Evolutionary conservation across 176 grass and related monocot species (phyloP).

Genomic region (Oryza australiensis): DNA sequence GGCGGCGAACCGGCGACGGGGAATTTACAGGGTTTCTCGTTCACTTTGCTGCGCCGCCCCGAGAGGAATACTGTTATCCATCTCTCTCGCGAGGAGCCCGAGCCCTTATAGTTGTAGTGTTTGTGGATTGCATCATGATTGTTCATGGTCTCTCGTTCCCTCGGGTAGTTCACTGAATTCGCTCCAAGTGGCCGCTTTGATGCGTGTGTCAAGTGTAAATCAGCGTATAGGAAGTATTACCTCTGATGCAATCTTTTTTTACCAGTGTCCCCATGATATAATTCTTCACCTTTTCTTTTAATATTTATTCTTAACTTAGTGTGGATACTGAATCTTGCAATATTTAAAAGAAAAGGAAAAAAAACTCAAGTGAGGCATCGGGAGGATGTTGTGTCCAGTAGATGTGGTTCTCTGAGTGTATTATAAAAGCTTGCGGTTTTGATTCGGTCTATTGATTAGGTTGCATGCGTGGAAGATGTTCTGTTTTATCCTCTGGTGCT

Average conservation of each 20-base stretch:
- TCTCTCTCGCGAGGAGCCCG: not conserved
- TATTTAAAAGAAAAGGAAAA: not conserved
- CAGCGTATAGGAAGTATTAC: not conserved
- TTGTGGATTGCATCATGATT: not conserved
- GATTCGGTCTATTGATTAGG: not conserved
- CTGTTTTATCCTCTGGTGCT: not conserved
- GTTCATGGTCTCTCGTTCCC: not conserved
- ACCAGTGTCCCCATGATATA: not conserved
- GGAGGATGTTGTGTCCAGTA: not conserved
- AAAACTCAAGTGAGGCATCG: not conserved
- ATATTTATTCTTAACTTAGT: not conserved
- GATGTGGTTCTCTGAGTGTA: not conserved
- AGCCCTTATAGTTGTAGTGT: not conserved
- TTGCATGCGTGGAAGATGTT: not conserved
- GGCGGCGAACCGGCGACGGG: too few species aligned
- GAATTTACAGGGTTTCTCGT: too few species aligned
- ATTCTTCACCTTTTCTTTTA: not conserved
- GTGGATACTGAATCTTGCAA: not conserved
- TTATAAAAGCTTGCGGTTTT: not conserved
- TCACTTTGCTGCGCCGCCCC: too few species aligned
- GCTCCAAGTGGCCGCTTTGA: not conserved
- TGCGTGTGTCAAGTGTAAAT: too few species aligned
- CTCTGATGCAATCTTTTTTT: not conserved
- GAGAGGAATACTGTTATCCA: too few species aligned
- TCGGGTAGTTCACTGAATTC: not conserved